These are phyloP conservation scores for Zygoascus biomembranicola DNA, from an alignment of 805 yeast genomes.

Conservation along the genomic window DNA sequence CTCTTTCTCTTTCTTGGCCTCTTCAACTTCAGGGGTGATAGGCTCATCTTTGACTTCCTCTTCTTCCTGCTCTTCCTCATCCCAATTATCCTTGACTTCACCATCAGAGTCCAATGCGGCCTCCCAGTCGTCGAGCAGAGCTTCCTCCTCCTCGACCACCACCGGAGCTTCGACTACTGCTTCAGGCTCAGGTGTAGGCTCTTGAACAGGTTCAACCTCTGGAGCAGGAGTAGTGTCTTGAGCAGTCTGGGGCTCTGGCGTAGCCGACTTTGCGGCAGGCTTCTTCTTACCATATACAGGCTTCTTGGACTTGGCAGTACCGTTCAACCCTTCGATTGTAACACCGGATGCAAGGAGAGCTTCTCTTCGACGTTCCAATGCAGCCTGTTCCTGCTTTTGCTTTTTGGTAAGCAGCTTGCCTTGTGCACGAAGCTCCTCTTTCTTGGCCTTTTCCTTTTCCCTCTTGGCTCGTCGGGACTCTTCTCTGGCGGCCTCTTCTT, in stretches of 20 bases:
- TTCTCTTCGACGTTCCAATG: conserved; percentile 82
- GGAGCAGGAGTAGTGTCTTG: conserved; percentile 16
- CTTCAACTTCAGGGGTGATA: conserved; percentile 12
- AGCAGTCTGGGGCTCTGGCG: conserved; percentile 11
- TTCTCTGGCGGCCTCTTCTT: conserved; percentile 53
- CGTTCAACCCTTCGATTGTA: conserved; percentile 61
- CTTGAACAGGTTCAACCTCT: background rate
- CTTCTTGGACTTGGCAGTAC: conserved; percentile 48
- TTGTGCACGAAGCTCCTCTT: conserved; percentile 89
- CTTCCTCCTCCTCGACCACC: conserved; percentile 40
- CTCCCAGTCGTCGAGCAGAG: conserved; percentile 82
- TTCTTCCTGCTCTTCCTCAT: conserved; percentile 13
- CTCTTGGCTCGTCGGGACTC: conserved; percentile 55
- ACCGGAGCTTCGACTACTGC: conserved; percentile 7
- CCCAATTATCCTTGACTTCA: conserved; percentile 39
- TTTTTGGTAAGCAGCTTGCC: conserved; percentile 91
- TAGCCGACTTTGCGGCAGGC: conserved; percentile 21
- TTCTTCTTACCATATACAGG: conserved; percentile 29
- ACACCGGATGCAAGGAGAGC: conserved; percentile 70
- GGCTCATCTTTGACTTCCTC: conserved; percentile 10
- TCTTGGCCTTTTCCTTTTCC: conserved; percentile 79
- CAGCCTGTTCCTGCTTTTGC: conserved; percentile 86
- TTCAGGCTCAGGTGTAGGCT: conserved; percentile 8
- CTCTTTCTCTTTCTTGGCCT: conserved; percentile 13
- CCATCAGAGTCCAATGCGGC: conserved; percentile 46